These are phyloP conservation scores for Cladosporium sp. DNA, from an alignment of 2,329 filamentous ascomycete genomes.

Conservation along the genomic window DNA sequence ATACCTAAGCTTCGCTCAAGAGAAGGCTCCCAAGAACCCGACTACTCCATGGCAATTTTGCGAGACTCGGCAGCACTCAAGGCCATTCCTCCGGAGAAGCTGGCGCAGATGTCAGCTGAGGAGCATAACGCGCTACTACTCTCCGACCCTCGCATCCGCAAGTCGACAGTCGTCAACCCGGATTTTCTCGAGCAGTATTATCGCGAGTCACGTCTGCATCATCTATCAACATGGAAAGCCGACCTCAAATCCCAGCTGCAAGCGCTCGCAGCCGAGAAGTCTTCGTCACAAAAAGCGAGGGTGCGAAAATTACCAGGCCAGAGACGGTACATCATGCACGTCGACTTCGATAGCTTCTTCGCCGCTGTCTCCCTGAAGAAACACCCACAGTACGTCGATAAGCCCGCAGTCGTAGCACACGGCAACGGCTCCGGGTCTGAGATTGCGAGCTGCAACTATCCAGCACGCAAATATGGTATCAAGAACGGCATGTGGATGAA, in stretches of 20 bases:
- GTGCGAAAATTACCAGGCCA: conserved; percentile 61
- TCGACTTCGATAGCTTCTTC: conserved; percentile 99
- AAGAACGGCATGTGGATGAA: conserved; percentile 99
- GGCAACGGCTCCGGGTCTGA: conserved; percentile 83
- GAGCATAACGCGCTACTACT: conserved; percentile 87
- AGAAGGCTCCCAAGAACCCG: conserved; percentile 36
- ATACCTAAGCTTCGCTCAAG: conserved; percentile 23
- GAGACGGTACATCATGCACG: conserved; percentile 84
- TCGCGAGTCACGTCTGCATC: conserved; percentile 89
- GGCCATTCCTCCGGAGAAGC: conserved; percentile 34
- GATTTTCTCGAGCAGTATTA: conserved; percentile 95
- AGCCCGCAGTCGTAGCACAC: conserved; percentile 87
- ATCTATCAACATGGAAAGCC: conserved; percentile 95
- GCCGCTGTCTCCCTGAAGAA: conserved; percentile 85
- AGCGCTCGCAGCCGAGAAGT: conserved; percentile 71
- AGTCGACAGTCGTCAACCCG: conserved; percentile 88
- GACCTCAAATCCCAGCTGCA: conserved; percentile 89
- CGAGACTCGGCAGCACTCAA: conserved; percentile 33
- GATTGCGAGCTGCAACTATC: conserved; percentile 97
- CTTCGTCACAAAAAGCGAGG: conserved; percentile 49
- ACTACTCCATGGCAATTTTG: conserved; percentile 35
- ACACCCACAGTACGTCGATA: conserved; percentile 71
- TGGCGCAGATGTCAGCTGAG: conserved; percentile 71
- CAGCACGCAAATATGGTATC: conserved; percentile 78
- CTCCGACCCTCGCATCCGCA: conserved; percentile 79